Conservation (phyloP, 176 grass and related monocot species). For the Zoysia pacifica region DNA sequence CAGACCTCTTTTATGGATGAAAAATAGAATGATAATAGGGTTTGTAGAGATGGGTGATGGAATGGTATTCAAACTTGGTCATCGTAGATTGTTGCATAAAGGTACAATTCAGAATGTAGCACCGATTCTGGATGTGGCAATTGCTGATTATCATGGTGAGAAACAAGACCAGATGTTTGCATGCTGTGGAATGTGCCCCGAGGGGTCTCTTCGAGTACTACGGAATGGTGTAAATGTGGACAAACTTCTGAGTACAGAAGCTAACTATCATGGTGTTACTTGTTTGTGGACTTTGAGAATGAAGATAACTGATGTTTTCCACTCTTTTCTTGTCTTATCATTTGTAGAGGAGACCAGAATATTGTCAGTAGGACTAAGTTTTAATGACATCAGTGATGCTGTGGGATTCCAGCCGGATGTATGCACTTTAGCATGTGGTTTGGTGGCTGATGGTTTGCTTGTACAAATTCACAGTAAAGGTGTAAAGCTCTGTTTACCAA, state of each 20-base stretch:
- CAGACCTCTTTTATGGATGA: constrained; percentile 79
- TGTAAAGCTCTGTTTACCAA: constrained; percentile 92
- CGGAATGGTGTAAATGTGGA: constrained; percentile 94
- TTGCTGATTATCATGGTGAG: constrained; percentile 91
- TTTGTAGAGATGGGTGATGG: constrained; percentile 98
- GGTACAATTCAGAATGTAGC: constrained; percentile 87
- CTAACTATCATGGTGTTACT: constrained; percentile 90
- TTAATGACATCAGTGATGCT: constrained; percentile 90
- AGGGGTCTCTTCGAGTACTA: constrained; percentile 85
- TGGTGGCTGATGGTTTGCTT: constrained; percentile 77
- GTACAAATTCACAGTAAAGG: constrained; percentile 92
- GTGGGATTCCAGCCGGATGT: constrained; percentile 87
- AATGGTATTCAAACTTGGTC: constrained; percentile 75
- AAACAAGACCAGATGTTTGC: constrained; percentile 97
- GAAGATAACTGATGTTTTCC: constrained; percentile 79
- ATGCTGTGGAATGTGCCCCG: constrained; percentile 94
- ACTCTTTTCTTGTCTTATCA: constrained; percentile 96
- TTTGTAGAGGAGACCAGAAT: constrained; percentile 99
- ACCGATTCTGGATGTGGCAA: constrained; percentile 88
- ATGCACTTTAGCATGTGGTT: constrained; percentile 95
- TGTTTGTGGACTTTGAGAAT: constrained; percentile 92
- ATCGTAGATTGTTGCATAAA: constrained; percentile 70
- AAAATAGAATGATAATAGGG: constrained; percentile 69
- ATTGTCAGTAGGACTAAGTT: constrained; percentile 93
- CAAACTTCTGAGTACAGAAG: constrained; percentile 75